Percentiles rank a stretch among this genome's conserved stretches.
Conservation (phyloP, 2,329 filamentous ascomycete genomes). For the Fusarium clavum region DNA sequence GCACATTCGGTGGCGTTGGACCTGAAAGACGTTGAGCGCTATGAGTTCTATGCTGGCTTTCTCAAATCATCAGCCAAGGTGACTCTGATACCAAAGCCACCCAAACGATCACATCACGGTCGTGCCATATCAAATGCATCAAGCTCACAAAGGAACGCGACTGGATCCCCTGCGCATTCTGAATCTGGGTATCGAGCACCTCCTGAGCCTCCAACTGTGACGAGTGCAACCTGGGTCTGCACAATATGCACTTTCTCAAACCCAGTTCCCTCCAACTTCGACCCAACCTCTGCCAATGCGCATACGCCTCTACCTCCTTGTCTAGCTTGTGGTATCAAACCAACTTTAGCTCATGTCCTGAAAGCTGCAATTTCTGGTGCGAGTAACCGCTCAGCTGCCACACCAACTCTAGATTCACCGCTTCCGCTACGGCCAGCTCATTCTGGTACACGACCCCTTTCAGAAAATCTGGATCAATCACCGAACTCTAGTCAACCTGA, state of each 20-base stretch:
- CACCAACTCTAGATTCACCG: constrained; percentile 37
- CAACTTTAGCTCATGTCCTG: constrained; percentile 81
- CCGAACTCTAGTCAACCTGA: constrained; percentile 4
- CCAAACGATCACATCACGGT: constrained; percentile 71
- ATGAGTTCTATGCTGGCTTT: constrained; percentile 93
- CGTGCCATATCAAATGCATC: constrained; percentile 62
- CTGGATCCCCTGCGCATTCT: constrained; percentile 60
- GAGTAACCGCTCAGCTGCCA: constrained; percentile 60
- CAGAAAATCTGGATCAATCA: constrained; percentile 13
- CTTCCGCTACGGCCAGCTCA: constrained; percentile 49
- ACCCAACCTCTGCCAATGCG: constrained; percentile 81
- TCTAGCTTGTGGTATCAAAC: constrained; percentile 93
- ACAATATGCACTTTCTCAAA: constrained; percentile 97
- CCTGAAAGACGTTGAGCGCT: constrained; percentile 89
- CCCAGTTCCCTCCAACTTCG: constrained; percentile 91
- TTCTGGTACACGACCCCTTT: constrained; percentile 22
- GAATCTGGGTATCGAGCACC: constrained; percentile 57
- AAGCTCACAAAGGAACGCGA: constrained; percentile 59
- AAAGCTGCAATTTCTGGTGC: constrained; percentile 87
- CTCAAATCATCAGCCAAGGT: constrained; percentile 95
- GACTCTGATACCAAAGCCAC: constrained; percentile 84
- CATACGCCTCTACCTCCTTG: constrained; percentile 88
- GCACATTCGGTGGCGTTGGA: constrained; percentile 87
- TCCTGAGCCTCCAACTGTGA: constrained; percentile 58
- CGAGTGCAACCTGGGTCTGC: constrained; percentile 90